Base-by-base conservation (phyloP, 306 rosid genomes). In the Glycine latifolia region DNA sequence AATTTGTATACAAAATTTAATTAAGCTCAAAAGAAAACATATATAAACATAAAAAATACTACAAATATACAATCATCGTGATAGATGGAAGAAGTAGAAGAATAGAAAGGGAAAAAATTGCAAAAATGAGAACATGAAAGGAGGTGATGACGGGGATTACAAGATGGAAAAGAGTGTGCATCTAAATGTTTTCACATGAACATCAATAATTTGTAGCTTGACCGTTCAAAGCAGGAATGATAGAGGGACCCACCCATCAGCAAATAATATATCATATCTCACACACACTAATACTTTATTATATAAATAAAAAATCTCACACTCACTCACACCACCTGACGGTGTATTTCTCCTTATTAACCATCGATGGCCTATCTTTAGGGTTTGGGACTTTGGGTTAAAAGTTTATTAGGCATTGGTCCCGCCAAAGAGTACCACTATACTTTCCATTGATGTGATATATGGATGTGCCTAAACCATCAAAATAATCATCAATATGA, bases 201-300 rank as follows among this genome's bases (percentile, higher is more conserved):
- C 53, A 79, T 58, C 78, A 90, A 92, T 94, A 58, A 94, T 94
- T 81, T 91, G 92, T 58, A 90, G 82, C 92, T 94, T 94, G 94
- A 94, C 97, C 97, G 37, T 94, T 94, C 97, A 92, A 94, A 90
- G 79, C 6, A 69, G 7, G 82, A 82, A 86, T 83, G 77, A 76
- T 87, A 59, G n/a, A 70, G 73, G 89, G 91, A 66, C 91, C 91
- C 87, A 83, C 77, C 56, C 14, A 80, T 81, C n/a, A 75, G 37
- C 33, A 52, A 77, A 63, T 63, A 50, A 67, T 50, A 35, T 46
- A 73, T 77, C 71, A 16, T 65, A 65, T 65, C 48, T 12, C 16
- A 14, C 59, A 47, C 50, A 46, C 10, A 4, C 11, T 47, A 4
- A 4, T 4, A 39, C 44, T 4, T 39, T 39, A 39, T 39, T 39